Conservation (phyloP, 225 moss, liverwort and hornwort species). For the Ulota crispa region DNA sequence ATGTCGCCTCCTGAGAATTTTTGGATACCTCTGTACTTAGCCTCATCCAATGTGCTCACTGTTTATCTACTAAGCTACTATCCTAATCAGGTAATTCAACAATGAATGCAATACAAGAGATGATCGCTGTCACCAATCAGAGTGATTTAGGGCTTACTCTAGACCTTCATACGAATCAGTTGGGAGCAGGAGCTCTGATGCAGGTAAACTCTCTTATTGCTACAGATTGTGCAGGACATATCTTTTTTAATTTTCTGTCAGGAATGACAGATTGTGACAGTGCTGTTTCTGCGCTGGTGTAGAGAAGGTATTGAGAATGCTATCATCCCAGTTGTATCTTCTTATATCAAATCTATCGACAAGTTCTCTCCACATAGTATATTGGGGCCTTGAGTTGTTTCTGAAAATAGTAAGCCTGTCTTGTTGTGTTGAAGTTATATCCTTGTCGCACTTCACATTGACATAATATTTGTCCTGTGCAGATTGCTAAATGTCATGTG, state of each 20-base stretch:
- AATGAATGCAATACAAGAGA: conserved; percentile 83
- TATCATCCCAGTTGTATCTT: conserved; percentile 9
- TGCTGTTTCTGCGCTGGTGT: conserved; percentile 7
- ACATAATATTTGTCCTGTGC: conserved; percentile 22
- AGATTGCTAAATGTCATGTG: conserved; percentile 86
- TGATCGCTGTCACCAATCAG: conserved; percentile 79
- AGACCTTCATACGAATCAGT: conserved; percentile 85
- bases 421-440: conserved; percentile 7
- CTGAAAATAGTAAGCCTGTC: not conserved
- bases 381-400: not conserved
- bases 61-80: conserved; percentile 11
- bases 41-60: conserved; percentile 7
- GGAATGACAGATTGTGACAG: conserved; percentile 5
- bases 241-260: not conserved
- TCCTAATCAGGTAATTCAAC: conserved; percentile 71
- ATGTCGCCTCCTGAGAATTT: not conserved
- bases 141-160: conserved; percentile 85
- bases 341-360: conserved; percentile 8
- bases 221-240: conserved; percentile 9
- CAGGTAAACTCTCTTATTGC: conserved; percentile 50
- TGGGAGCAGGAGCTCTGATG: conserved; percentile 89
- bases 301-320: not conserved
- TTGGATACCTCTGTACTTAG: not conserved
- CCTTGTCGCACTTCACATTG: conserved; percentile 7
- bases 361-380: not conserved